Conservation (phyloP, 106 monocot species). For the Vanilla planifolia region DNA sequence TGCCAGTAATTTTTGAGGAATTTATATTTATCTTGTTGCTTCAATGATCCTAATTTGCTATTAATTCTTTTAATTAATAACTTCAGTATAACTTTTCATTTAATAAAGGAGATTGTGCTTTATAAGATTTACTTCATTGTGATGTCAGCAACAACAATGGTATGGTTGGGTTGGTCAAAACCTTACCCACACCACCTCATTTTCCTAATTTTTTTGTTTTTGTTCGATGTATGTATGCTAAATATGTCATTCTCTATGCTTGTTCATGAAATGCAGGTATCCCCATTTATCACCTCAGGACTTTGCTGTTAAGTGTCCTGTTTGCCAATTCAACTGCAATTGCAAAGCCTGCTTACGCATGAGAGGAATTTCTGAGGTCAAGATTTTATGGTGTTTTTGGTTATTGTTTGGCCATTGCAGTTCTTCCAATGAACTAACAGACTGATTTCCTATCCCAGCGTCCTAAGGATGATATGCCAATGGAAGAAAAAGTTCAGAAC, state of each 20-base stretch:
- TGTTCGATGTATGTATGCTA: too few species aligned
- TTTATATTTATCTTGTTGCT: too few species aligned
- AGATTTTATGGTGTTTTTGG: not conserved
- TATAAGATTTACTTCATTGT: too few species aligned
- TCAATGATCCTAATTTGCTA: too few species aligned
- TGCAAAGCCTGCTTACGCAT: constrained; percentile 70
- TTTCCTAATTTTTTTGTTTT: too few species aligned
- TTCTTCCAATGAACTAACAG: not conserved
- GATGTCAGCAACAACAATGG: too few species aligned
- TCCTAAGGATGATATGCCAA: constrained; percentile 22
- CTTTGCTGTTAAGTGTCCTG: constrained; percentile 39
- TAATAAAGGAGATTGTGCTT: too few species aligned
- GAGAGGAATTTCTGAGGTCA: constrained; percentile 41
- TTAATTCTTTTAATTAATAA: too few species aligned
- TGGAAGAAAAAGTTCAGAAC: constrained; percentile 18
- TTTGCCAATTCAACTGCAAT: constrained; percentile 56
- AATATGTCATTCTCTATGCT: not conserved
- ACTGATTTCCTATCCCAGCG: constrained; percentile 16
- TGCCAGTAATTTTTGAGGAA: too few species aligned
- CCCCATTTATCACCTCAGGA: constrained; percentile 38
- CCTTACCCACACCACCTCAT: too few species aligned
- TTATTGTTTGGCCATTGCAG: constrained; percentile 1
- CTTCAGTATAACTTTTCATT: too few species aligned
- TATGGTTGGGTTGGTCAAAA: too few species aligned
- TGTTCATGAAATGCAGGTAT: constrained; percentile 36